phyloP scores from a whole-genome alignment of 108 stramenopile species.

The Cyclotella atomus region DNA sequence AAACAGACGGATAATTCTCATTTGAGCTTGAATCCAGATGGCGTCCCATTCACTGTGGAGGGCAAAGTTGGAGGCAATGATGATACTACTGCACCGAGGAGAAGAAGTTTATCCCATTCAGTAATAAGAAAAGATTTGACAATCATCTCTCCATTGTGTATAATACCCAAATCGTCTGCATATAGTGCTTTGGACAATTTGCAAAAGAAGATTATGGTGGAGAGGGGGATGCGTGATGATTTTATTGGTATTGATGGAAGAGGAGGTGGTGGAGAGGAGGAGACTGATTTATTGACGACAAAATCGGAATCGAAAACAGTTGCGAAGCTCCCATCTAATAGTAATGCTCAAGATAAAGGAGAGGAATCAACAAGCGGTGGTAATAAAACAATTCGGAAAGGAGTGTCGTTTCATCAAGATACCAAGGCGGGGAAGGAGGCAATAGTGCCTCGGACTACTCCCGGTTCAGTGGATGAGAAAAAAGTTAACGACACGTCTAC shows the following conservation, averaged over 20 bases:
- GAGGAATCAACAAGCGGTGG: neutral
- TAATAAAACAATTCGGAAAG: neutral
- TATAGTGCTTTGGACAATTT: conserved; percentile 15
- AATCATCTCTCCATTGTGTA: conserved; percentile 20
- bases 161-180: neutral
- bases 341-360: neutral
- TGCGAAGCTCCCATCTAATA: neutral
- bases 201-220: conserved; percentile 12
- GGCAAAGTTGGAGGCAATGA: neutral
- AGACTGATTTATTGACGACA: no score
- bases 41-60: no score
- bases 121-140: conserved; percentile 22
- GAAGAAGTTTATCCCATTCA: neutral
- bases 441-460: neutral
- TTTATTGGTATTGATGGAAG: conserved; percentile 12
- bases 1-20: conserved; percentile 29
- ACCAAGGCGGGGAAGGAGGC: conserved; percentile 21
- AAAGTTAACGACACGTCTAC: no score
- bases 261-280: neutral
- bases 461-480: neutral
- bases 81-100: neutral
- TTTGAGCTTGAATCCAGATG: neutral
- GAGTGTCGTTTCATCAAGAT: conserved; percentile 34
- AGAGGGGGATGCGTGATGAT: conserved; percentile 30
- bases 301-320: neutral